Evolutionary conservation across 129 eudicot genomes (phyloP).

Genomic region (Gnaphalium uliginosum): DNA sequence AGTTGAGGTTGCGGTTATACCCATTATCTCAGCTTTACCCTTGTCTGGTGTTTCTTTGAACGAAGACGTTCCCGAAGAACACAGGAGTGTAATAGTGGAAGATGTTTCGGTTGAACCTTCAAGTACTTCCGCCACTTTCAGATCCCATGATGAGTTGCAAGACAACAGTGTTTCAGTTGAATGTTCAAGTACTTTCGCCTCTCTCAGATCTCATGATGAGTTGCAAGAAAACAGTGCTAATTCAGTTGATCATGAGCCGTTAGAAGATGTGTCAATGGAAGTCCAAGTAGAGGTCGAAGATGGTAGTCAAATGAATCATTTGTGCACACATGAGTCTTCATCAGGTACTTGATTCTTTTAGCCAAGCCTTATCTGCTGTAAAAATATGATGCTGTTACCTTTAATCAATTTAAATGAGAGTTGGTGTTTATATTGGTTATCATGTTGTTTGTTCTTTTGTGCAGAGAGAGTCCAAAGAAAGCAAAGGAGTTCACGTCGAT

Average conservation of each 20-base stretch:
- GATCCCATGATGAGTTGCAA: conserved; percentile 30
- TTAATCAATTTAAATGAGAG: too few species aligned
- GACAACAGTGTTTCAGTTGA: neutral
- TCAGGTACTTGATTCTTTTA: conserved; percentile 46
- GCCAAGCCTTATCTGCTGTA: too few species aligned
- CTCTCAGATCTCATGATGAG: conserved; percentile 30
- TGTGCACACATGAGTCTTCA: conserved; percentile 21
- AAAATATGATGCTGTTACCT: neutral
- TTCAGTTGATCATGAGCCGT: conserved; percentile 31
- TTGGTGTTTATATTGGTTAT: neutral
- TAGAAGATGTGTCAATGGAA: conserved; percentile 27
- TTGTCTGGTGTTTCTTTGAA: conserved; percentile 22
- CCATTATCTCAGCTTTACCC: conserved; percentile 17
- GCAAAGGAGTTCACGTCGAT: conserved; percentile 36
- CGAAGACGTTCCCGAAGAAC: conserved; percentile 24
- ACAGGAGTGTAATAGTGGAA: neutral
- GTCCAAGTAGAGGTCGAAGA: conserved; percentile 29
- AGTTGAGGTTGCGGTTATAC: conserved; percentile 20
- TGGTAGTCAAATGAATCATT: conserved; percentile 21
- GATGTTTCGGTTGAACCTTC: conserved; percentile 18
- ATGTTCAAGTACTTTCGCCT: neutral
- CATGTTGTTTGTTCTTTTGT: conserved; percentile 16
- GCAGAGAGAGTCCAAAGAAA: conserved; percentile 54
- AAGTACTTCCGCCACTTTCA: conserved; percentile 22
- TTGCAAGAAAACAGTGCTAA: conserved; percentile 13